Percentiles rank a stretch among this genome's conserved stretches.
phyloP scores from a whole-genome alignment of 768 basidiomycete genomes.

The Amanita brunnescens region DNA sequence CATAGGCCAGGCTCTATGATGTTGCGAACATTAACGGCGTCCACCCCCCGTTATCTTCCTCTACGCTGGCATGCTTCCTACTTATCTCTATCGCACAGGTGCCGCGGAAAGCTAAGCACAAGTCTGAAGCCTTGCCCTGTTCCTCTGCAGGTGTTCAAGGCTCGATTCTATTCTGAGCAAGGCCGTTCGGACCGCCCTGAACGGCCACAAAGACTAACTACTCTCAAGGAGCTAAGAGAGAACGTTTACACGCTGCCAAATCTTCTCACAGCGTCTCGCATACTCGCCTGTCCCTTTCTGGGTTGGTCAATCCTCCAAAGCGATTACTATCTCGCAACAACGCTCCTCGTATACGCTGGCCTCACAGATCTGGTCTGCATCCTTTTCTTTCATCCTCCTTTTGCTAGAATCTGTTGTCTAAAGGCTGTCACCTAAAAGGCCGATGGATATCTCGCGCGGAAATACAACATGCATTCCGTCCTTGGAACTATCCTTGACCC shows the following conservation, averaged over 20 bases:
- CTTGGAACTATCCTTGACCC: slow-evolving; percentile 94
- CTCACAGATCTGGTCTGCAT: slow-evolving; percentile 77
- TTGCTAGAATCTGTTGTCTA: slow-evolving; percentile 5
- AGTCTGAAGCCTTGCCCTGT: not conserved
- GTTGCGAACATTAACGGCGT: not conserved
- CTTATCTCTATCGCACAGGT: not conserved
- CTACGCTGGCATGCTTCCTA: not conserved
- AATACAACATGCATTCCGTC: slow-evolving; percentile 82
- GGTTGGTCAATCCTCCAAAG: slow-evolving; percentile 83
- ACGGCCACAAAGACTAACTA: not conserved
- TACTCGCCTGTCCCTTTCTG: slow-evolving; percentile 83
- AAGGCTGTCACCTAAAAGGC: slow-evolving; percentile 37
- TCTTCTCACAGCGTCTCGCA: slow-evolving; percentile 78
- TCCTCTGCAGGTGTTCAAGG: not conserved
- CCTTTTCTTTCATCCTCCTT: slow-evolving; percentile 1
- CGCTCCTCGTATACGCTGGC: slow-evolving; percentile 84
- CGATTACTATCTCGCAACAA: slow-evolving; percentile 73
- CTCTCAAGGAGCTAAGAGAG: slow-evolving; percentile 37
- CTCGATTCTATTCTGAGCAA: not conserved
- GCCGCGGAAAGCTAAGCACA: not conserved
- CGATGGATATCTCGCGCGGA: slow-evolving; percentile 86
- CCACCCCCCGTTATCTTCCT: not conserved
- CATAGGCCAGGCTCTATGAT: not conserved
- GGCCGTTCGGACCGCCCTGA: not conserved
- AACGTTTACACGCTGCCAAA: slow-evolving; percentile 96